Percentiles rank a stretch among this genome's conserved stretches.
Evolutionary conservation across 345 rosid species (phyloP).

Genomic region (Moringa oleifera): DNA sequence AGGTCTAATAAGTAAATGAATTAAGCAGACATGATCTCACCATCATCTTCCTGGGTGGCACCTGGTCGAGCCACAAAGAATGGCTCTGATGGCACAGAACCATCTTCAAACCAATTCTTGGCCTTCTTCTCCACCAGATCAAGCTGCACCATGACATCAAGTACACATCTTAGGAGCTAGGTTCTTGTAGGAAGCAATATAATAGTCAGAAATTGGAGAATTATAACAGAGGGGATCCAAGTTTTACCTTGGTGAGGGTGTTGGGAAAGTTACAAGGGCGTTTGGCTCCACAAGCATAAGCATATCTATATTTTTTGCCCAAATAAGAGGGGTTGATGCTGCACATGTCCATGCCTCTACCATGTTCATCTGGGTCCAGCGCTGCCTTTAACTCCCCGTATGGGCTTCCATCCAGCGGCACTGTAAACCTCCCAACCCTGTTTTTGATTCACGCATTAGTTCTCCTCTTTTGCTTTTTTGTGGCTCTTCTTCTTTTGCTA

Average conservation of each 20-base stretch:
- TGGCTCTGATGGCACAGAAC: conserved; percentile 89
- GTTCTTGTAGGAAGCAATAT: too few relatives aligned
- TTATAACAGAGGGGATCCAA: neutral
- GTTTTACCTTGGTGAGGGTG: conserved; percentile 88
- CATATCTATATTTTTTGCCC: conserved; percentile 73
- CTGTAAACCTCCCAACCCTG: conserved; percentile 89
- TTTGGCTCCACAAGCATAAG: conserved; percentile 89
- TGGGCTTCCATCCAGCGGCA: conserved; percentile 86
- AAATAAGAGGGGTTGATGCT: conserved; percentile 69
- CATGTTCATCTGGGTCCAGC: conserved; percentile 83
- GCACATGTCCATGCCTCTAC: conserved; percentile 98
- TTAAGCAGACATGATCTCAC: conserved; percentile 31
- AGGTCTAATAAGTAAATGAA: too few relatives aligned
- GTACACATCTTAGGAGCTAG: neutral
- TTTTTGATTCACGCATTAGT: neutral
- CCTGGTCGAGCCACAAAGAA: conserved; percentile 86
- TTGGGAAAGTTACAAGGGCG: conserved; percentile 98
- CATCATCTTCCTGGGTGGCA: conserved; percentile 85
- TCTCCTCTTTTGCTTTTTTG: too few relatives aligned
- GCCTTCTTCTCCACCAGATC: conserved; percentile 69
- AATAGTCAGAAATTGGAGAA: too few relatives aligned
- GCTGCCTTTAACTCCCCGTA: conserved; percentile 71
- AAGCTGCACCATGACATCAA: conserved; percentile 32
- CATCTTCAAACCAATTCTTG: conserved; percentile 76
- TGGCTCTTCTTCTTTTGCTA: too few relatives aligned